A percentile compares a stretch with the other conserved stretches of the same genome.
These are phyloP conservation scores for Coccomyxa sp. DNA, from an alignment of 139 green algal species.

Conservation along the genomic window DNA sequence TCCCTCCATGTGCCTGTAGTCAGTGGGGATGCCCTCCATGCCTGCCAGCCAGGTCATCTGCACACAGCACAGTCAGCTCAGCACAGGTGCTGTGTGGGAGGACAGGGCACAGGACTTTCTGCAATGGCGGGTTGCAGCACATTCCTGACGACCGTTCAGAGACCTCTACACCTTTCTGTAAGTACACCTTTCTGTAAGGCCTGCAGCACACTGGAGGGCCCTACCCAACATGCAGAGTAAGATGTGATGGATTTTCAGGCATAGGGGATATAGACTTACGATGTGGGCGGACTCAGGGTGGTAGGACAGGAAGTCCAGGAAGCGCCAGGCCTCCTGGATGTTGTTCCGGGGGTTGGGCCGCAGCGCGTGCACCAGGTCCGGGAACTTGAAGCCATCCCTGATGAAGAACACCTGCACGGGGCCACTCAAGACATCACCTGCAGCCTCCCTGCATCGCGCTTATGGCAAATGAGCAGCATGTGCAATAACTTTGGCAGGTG, in stretches of 20 bases:
- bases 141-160: too few species aligned
- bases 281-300: conserved; percentile 54
- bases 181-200: neutral
- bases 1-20: conserved; percentile 59
- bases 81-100: too few species aligned
- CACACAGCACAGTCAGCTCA: neutral
- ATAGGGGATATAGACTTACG: conserved; percentile 9
- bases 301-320: conserved; percentile 56
- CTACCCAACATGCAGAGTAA: neutral
- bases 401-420: conserved; percentile 66
- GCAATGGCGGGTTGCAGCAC: too few species aligned
- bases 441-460: too few species aligned
- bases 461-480: neutral
- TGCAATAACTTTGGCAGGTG: too few species aligned
- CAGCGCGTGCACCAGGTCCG: conserved; percentile 59
- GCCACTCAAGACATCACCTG: neutral
- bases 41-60: conserved; percentile 43
- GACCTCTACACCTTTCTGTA: neutral
- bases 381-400: conserved; percentile 65
- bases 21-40: conserved; percentile 36
- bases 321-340: conserved; percentile 42
- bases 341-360: conserved; percentile 60
- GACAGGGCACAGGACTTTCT: too few species aligned
- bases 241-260: neutral
- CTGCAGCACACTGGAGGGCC: neutral